A percentile compares a stretch with the other conserved stretches of the same genome.
phyloP scores from a whole-genome alignment of 306 rosid genomes.

The Rubus parviflorus region DNA sequence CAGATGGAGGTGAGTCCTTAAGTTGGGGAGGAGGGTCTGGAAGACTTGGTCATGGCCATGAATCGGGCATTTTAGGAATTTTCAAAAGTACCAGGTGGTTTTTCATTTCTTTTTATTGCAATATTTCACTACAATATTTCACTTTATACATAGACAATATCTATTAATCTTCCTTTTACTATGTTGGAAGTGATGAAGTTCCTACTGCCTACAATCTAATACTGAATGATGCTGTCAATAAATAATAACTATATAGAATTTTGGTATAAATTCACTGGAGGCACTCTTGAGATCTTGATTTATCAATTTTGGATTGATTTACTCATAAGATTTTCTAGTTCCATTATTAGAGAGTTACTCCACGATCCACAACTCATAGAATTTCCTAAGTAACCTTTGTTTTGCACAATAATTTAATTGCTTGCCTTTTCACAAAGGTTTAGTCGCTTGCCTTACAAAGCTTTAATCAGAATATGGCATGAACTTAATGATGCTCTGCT shows the following conservation, averaged over 20 bases:
- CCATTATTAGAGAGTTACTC: neutral
- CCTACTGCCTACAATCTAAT: neutral
- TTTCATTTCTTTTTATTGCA: slow-evolving; percentile 8
- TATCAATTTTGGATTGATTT: neutral
- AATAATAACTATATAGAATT: neutral
- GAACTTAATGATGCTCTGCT: neutral
- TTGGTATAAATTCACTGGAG: neutral
- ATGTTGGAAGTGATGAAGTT: neutral
- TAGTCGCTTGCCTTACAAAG: neutral
- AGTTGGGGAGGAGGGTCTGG: slow-evolving; percentile 99
- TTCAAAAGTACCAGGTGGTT: slow-evolving; percentile 61
- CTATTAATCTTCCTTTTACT: neutral
- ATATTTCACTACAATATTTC: neutral
- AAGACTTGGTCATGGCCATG: slow-evolving; percentile 88
- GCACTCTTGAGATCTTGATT: neutral
- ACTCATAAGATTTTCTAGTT: neutral
- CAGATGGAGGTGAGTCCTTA: slow-evolving; percentile 79
- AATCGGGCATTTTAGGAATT: slow-evolving; percentile 66
- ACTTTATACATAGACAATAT: neutral
- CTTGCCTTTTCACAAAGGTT: neutral
- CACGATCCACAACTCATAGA: neutral
- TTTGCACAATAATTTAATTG: neutral
- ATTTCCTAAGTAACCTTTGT: neutral
- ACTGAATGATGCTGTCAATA: neutral
- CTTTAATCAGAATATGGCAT: neutral